Conservation (phyloP, 768 basidiomycete species). For the Tulasnella sp. region DNA sequence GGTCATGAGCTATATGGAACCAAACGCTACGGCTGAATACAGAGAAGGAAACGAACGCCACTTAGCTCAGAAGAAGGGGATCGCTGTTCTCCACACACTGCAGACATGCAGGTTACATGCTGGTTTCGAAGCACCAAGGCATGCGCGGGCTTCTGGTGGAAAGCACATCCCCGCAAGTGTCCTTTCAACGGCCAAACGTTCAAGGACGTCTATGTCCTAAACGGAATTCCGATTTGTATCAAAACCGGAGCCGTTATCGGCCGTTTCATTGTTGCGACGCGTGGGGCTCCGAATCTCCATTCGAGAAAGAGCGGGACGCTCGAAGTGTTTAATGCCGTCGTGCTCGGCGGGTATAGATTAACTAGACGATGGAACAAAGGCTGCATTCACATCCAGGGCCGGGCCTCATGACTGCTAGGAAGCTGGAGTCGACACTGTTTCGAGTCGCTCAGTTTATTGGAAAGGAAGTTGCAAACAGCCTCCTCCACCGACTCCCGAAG, state of each 20-base stretch:
- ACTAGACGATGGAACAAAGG: not conserved
- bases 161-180: not conserved
- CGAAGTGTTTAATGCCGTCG: not conserved
- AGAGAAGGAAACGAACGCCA: not conserved
- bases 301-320: not conserved
- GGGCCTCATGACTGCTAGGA: not conserved
- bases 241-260: not conserved
- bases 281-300: not conserved
- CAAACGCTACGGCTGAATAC: not conserved
- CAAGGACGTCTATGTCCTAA: not conserved
- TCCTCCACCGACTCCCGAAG: not conserved
- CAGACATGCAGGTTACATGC: not conserved
- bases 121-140: not conserved
- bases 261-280: not conserved
- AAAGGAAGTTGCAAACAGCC: not conserved
- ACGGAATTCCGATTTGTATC: not conserved
- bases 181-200: not conserved
- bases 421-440: not conserved
- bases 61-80: not conserved
- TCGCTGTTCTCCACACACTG: not conserved
- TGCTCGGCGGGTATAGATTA: not conserved
- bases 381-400: not conserved
- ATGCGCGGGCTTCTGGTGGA: not conserved
- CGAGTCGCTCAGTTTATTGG: not conserved
- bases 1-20: not conserved